Evolutionary conservation across 208 protist genomes (phyloP), one percentile per base, ranked within the genome.

Genomic region (Trypanosoma melophagium): DNA sequence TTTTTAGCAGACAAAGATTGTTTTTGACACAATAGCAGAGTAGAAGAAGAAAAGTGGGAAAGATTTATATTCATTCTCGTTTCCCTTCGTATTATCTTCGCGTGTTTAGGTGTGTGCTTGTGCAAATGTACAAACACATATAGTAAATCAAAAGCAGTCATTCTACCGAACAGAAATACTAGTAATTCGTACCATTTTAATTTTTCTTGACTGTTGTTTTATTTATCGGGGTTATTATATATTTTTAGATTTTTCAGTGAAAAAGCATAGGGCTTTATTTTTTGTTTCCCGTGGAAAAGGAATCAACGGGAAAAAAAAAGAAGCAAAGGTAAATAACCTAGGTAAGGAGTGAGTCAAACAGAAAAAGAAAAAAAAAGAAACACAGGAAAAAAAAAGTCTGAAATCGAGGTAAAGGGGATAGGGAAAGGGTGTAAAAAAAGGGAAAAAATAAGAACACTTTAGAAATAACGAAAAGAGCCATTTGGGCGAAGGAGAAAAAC

Each of bases 11-110:
- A 28, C 52, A 25, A n/a, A 24, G 24, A 14, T 10, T 35, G 28
- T 35, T 35, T 35, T 35, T 35, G 28, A 35, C 28, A 35, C 28
- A 35, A 35, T 5, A 35, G 28, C 28, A 35, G 5, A 35, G 9
- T n/a, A 47, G 10, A 47, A 47, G 12, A 44, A 53, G 19, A 55
- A 55, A 40, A 64, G 40, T 21, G n/a, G 50, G 7, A 16, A 64
- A 22, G 7, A 16, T 9, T 49, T 41, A 3, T 4, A 12, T 61
- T 50, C 12, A 2, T 61, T 61, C 22, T 5, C 28, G 8, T 17
- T 64, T 54, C 40, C 4, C 19, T 64, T 55, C 25, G 3, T n/a
- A 41, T 51, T 64, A 61, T n/a, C 19, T 31, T 55, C 24, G 7
- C n/a, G 19, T 55, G 7, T 55, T 17, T 24, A 16, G 3, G 9